These are phyloP conservation scores for Euphorbia celastroides DNA, from an alignment of 441 rosid genomes.

Conservation along the genomic window DNA sequence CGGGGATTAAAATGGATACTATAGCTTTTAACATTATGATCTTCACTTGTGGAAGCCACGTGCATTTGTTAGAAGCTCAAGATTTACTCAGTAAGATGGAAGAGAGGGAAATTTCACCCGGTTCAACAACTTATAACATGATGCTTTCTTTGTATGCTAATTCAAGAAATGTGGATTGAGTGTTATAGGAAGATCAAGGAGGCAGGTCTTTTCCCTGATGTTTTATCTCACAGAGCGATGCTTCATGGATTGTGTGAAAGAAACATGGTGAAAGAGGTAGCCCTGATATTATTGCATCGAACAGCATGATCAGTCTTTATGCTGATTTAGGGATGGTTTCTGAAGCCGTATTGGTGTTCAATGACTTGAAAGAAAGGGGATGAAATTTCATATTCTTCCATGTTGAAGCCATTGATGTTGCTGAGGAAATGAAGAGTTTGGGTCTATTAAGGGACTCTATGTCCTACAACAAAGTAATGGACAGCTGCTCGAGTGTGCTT, in stretches of 20 bases:
- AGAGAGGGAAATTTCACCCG: slow-evolving; percentile 57
- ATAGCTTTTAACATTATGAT: slow-evolving; percentile 89
- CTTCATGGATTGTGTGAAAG: slow-evolving; percentile 63
- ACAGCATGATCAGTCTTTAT: slow-evolving; percentile 70
- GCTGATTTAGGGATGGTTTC: slow-evolving; percentile 69
- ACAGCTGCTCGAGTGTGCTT: slow-evolving; percentile 58
- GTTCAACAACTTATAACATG: slow-evolving; percentile 74
- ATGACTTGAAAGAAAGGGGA: slow-evolving; percentile 53
- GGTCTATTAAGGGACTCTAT: slow-evolving; percentile 51
- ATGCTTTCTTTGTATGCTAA: slow-evolving; percentile 68
- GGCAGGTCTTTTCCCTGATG: slow-evolving; percentile 69
- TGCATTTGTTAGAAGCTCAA: slow-evolving; percentile 68
- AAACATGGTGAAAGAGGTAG: slow-evolving; percentile 73
- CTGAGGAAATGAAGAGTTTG: slow-evolving; percentile 76
- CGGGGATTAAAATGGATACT: slow-evolving; percentile 65
- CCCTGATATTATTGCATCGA: slow-evolving; percentile 68
- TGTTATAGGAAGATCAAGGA: slow-evolving; percentile 62
- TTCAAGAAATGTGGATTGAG: slow-evolving; percentile 52
- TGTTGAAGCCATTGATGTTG: slow-evolving; percentile 80
- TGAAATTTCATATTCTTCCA: slow-evolving; percentile 60
- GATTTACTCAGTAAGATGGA: slow-evolving; percentile 70
- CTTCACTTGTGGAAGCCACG: slow-evolving; percentile 77
- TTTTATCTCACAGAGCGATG: slow-evolving; percentile 62
- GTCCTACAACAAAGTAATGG: slow-evolving; percentile 76
- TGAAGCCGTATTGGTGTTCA: slow-evolving; percentile 66